Evolutionary conservation across 257 asterid species (phyloP), one percentile per base, ranked within the genome.

Genomic region (Handroanthus guayacan): DNA sequence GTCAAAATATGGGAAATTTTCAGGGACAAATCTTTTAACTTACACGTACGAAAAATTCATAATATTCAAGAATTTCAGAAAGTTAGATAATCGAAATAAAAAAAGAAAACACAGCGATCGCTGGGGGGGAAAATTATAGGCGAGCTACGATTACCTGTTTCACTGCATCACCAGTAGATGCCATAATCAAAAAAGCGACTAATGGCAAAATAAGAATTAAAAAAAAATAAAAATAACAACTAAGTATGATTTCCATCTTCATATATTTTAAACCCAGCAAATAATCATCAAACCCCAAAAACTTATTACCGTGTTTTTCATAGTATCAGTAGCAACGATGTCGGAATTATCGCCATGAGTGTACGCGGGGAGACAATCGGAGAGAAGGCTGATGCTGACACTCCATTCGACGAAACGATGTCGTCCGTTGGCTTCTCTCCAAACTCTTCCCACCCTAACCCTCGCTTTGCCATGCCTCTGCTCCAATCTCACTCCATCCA

Each of bases 241-340:
- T 18, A 39, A 65, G 17, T 2, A 7, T 31, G 17, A 38, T 62
- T 34, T 18, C 57, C 60, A 51, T 31, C 54, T 50, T 38, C 80
- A 52, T 67, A 51, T 2, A 67, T 17, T 45, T 51, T 47, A 38
- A 74, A 61, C 4, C 25, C 7, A 37, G 3, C 3, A 5, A 70
- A 51, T 2, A 52, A 69, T 12, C 47, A 37, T 9, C 51, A 45
- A 71, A 43, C 14, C 17, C 48, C 8, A 12, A 7, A 45, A 56
- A 39, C 0, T 3, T 43, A 4, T 74, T 80, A 95, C 99, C 17
- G 98, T 95, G 85, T 95, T 95, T 75, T 93, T 95, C 86, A 95
- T 90, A 71, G 98, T 93, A 83, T 95, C 99, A 17, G 99, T 95
- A 72, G 99, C 97, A 84, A 95, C 98, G 77, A 95, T 82, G 62